Conservation (phyloP, 1,284 basidiomycete species). For the Pholiota adiposa region DNA sequence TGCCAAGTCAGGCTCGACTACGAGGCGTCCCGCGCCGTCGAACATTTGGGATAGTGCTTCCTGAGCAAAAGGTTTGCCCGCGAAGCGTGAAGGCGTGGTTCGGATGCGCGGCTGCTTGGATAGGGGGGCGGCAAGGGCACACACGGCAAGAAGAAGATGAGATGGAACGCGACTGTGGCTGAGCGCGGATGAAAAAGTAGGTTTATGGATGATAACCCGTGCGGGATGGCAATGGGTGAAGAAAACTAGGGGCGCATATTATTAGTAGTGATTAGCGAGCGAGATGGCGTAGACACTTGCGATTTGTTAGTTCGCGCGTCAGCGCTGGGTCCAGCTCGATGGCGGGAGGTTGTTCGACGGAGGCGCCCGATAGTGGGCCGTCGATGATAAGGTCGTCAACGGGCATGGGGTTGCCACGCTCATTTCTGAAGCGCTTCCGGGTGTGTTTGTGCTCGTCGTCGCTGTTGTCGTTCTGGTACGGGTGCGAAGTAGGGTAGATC, state of each 20-base stretch:
- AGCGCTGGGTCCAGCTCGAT: conserved; percentile 62
- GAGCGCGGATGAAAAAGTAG: conserved; percentile 69
- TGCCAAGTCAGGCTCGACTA: conserved; percentile 57
- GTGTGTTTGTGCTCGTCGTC: conserved; percentile 35
- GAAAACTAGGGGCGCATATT: conserved; percentile 56
- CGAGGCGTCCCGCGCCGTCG: conserved; percentile 61
- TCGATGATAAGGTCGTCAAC: conserved; percentile 45
- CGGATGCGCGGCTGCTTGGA: conserved; percentile 68
- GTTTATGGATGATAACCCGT: conserved; percentile 74
- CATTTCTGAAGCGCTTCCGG: conserved; percentile 43
- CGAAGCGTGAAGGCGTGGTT: conserved; percentile 60
- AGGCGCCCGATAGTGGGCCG: conserved; percentile 33
- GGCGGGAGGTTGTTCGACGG: conserved; percentile 40
- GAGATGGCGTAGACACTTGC: conserved; percentile 46
- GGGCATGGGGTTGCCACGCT: conserved; percentile 37
- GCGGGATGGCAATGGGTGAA: conserved; percentile 81
- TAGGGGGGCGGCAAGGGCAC: conserved; percentile 74
- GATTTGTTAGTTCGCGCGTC: conserved; percentile 74
- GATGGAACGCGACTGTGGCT: conserved; percentile 66
- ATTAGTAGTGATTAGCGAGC: conserved; percentile 16
- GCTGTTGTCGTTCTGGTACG: conserved; percentile 26
- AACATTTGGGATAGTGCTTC: conserved; percentile 74
- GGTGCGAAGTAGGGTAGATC: conserved; percentile 26
- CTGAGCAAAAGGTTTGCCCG: conserved; percentile 71
- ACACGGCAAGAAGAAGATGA: conserved; percentile 71